Base-by-base conservation (phyloP, 2,329 filamentous ascomycete species). In the Byssoonygena ceratinophila region DNA sequence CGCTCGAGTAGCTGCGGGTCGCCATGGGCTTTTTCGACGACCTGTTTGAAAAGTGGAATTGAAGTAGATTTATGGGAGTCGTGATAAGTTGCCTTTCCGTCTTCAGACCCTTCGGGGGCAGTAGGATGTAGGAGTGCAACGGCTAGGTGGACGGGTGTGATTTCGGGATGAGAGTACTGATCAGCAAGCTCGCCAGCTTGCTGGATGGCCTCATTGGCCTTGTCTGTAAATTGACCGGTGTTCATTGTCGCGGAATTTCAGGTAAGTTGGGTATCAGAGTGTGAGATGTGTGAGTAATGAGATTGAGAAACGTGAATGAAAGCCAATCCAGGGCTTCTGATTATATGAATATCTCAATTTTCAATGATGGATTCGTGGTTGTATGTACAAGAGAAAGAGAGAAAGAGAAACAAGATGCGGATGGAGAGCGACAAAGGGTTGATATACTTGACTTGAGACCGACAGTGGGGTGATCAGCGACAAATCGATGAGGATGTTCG, bases 1-100 rank as follows among this genome's bases (percentile, higher is more conserved):
- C 92, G 82, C 65, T 94, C 88, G 62, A 97, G 84, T 39, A 85
- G 76, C 69, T 97, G 91, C 46, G 87, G 80, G 67, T 98, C 92
- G 64, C 92, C 92, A 71, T 94, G 87, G 46, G 92, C 91, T 63
- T 87, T 82, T 71, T 98, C 91, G 57, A 98, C 77, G 53, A 96
- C 91, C 71, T 98, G 92, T 59, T 87, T 83, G 76, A 97, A 94
- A 51, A 98, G 80, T n/a, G 90, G 87, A 59, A 76, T 74, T 16
- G 77, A 73, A 22, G 80, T 71, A 27, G 77, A 74, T 12, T 4
- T 18, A n/a, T n/a, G n/a, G 51, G 85, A 78, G 23, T 84, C 81
- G 4, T 77, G 76, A 64, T 91, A 88, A 46, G 73, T 68, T 44
- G 70, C 73, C 58, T 87, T 87, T 69, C 88, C 86, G 66, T 92